Conservation (phyloP, 345 rosid species). For the Cochlearia excelsa region DNA sequence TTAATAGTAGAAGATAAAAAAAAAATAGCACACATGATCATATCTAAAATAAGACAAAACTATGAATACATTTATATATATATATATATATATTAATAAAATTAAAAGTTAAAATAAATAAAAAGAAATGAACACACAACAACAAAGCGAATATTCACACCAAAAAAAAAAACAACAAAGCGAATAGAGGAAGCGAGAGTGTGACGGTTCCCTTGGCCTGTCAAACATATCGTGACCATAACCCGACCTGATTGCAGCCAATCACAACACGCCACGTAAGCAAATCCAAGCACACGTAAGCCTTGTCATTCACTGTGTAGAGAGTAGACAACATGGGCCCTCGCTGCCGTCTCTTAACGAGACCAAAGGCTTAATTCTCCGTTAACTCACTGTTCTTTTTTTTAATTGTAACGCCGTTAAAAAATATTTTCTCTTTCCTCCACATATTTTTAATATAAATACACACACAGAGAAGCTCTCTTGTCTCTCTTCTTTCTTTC, state of each 20-base stretch:
- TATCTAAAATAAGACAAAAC: conserved; percentile 28
- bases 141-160: conserved; percentile 23
- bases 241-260: conserved; percentile 33
- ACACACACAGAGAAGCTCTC: no score
- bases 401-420: conserved; percentile 6
- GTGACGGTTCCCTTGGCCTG: conserved; percentile 46
- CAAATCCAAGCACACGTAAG: conserved; percentile 34
- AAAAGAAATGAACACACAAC: no score
- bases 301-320: conserved; percentile 27
- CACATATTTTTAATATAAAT: no score
- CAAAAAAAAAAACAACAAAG: conserved; percentile 11
- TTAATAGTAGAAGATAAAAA: no score
- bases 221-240: conserved; percentile 35
- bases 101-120: no score
- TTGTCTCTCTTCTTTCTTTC: no score
- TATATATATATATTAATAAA: no score
- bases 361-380: conserved; percentile 33
- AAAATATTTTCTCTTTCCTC: neutral
- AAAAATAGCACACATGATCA: no score
- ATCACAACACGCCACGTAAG: conserved; percentile 18
- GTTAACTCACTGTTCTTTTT: conserved; percentile 27
- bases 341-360: conserved; percentile 34
- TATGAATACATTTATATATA: conserved; percentile 14
- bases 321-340: conserved; percentile 34
- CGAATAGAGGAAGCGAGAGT: conserved; percentile 23